Evolutionary conservation across 495 filamentous ascomycete species (phyloP).

Genomic region (Penicillium roqueforti): DNA sequence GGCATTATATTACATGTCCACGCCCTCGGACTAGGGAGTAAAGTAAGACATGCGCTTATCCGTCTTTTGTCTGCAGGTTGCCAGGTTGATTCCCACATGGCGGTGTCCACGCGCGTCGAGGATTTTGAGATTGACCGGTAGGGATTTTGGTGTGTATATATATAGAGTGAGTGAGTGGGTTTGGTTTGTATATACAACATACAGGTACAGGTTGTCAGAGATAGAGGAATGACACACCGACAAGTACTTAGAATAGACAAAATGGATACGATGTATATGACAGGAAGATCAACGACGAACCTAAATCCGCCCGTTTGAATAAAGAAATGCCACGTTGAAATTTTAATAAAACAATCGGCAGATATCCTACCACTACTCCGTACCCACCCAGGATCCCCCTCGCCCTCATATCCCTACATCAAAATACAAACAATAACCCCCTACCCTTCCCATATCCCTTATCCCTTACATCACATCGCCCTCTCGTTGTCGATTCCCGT

Average conservation of each 20-base stretch:
- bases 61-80: not conserved
- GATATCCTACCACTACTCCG: not conserved
- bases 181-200: not conserved
- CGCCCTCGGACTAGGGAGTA: not conserved
- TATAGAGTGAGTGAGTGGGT: not conserved
- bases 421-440: not conserved
- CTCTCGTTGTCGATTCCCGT: conserved; percentile 12
- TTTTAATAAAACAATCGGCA: not conserved
- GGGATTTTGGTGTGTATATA: not conserved
- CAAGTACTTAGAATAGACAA: not conserved
- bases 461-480: conserved; percentile 23
- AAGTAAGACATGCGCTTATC: conserved; percentile 5
- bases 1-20: not conserved
- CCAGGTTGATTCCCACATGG: conserved; percentile 8
- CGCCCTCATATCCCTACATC: not conserved
- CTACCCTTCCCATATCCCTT: too few relatives aligned
- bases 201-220: not conserved
- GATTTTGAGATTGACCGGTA: not conserved
- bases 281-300: not conserved
- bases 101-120: conserved; percentile 1
- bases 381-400: not conserved
- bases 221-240: not conserved
- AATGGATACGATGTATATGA: not conserved
- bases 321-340: too few relatives aligned
- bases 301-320: not conserved